Evolutionary conservation across 2,329 filamentous ascomycete species (phyloP), one percentile per base, ranked within the genome.

Genomic region (Cryoendolithus antarcticus): DNA sequence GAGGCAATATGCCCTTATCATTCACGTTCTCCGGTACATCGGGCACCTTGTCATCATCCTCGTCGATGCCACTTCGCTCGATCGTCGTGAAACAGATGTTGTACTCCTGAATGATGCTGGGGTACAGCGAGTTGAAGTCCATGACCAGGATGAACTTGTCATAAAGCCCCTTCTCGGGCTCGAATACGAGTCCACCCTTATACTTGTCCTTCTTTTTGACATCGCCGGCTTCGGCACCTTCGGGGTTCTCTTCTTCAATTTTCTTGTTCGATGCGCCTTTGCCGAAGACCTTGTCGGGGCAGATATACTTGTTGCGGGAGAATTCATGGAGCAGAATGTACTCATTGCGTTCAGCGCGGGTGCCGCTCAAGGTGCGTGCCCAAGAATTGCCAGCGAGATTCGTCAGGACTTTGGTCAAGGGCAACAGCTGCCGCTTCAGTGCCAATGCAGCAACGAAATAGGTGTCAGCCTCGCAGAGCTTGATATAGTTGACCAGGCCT

Each of bases 41-140:
- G 0, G 91, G 91, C 1, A 96, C 85, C 40, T 75, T 77, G 40
- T 96, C 86, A 38, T 94, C 86, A 36, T 91, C 82, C 32, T 88
- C 78, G 28, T 76, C 82, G 51, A 80, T 65, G 44, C 74, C 68
- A 30, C 74, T 70, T 51, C 91, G 74, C 45, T 96, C 84, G 5
- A 98, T 86, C 0, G 93, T 98, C 2, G 91, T 98, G 63, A 98
- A 98, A 68, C 93, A 98, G 51, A 98, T 98, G 63, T 98, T 98
- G 67, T 79, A 98, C 71, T 98, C 93, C 57, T 98, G 93, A 45
- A 98, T 98, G 56, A 98, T 96, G 57, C 86, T 95, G 27, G 91
- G 91, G 55, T 98, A 98, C 45, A 98, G 70, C 53, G 88, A 95
- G 72, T 98, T 98, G 70, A 98, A 98, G 69, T 98, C 91, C 93